Evolutionary conservation across 1,139 yeast species (phyloP).

Genomic region (Yamadazyma blattariae): DNA sequence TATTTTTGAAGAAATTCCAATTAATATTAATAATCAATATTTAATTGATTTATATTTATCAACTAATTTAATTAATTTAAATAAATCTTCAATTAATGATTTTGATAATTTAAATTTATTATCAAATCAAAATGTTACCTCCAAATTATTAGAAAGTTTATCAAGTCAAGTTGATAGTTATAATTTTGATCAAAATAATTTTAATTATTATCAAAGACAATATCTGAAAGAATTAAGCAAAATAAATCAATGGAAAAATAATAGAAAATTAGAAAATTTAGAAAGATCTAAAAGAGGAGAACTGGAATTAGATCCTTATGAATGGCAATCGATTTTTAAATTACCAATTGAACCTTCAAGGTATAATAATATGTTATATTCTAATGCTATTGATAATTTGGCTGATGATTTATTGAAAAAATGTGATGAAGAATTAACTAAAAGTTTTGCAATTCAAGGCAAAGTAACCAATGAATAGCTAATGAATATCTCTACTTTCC

Average conservation of each 20-base stretch:
- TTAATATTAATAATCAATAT: slow-evolving; percentile 56
- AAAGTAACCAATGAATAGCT: slow-evolving; percentile 30
- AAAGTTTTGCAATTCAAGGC: slow-evolving; percentile 57
- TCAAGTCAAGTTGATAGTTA: slow-evolving; percentile 75
- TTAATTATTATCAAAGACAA: slow-evolving; percentile 81
- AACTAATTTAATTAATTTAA: slow-evolving; percentile 12
- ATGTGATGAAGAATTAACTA: slow-evolving; percentile 61
- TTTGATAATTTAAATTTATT: slow-evolving; percentile 42
- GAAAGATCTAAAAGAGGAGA: slow-evolving; percentile 59
- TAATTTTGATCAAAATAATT: slow-evolving; percentile 78
- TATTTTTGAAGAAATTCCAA: slow-evolving; percentile 71
- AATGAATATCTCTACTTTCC: no score
- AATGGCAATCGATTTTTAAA: slow-evolving; percentile 66
- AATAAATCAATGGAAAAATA: slow-evolving; percentile 73
- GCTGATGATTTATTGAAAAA: slow-evolving; percentile 65
- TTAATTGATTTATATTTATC: slow-evolving; percentile 41
- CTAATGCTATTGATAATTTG: slow-evolving; percentile 67
- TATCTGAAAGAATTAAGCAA: slow-evolving; percentile 68
- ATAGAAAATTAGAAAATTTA: slow-evolving; percentile 65
- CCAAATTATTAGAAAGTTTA: slow-evolving; percentile 61
- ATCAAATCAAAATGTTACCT: slow-evolving; percentile 44
- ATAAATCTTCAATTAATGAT: slow-evolving; percentile 20
- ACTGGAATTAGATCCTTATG: slow-evolving; percentile 54
- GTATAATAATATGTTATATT: slow-evolving; percentile 66
- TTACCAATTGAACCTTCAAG: slow-evolving; percentile 77